These are phyloP conservation scores for Mycothermus thermophilus DNA, from an alignment of 495 filamentous ascomycete species.

Conservation along the genomic window DNA sequence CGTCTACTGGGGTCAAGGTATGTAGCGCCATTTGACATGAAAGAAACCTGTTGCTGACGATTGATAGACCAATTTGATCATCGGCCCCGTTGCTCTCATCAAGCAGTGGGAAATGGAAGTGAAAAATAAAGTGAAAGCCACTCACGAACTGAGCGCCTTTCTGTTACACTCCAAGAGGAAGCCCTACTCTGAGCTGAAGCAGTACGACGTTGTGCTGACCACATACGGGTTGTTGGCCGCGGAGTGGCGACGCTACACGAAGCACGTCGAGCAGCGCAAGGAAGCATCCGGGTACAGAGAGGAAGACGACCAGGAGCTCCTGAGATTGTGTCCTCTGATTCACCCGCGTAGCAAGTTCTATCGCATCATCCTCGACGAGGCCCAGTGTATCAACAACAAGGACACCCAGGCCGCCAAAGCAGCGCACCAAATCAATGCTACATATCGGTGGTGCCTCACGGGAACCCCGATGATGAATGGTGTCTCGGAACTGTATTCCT, in stretches of 20 bases:
- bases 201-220: constrained; percentile 75
- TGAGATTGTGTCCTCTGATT: constrained; percentile 43
- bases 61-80: constrained; percentile 63
- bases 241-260: constrained; percentile 44
- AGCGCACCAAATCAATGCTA: constrained; percentile 45
- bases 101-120: constrained; percentile 89
- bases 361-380: constrained; percentile 82
- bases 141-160: constrained; percentile 47
- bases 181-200: constrained; percentile 46
- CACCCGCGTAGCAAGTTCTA: constrained; percentile 57
- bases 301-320: constrained; percentile 14
- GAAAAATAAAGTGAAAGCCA: constrained; percentile 46
- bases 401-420: constrained; percentile 51
- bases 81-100: constrained; percentile 75
- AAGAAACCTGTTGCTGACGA: constrained; percentile 6
- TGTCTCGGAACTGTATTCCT: constrained; percentile 65
- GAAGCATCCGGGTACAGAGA: constrained; percentile 5
- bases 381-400: constrained; percentile 87
- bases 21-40: neutral
- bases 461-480: constrained; percentile 94
- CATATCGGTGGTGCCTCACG: constrained; percentile 70
- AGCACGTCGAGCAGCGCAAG: constrained; percentile 11
- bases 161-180: constrained; percentile 48
- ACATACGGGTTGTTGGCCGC: constrained; percentile 70
- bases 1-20: constrained; percentile 35